A percentile compares a stretch with the other conserved stretches of the same genome.
Conservation (phyloP, 106 monocot genomes). For the Allium sativum region DNA sequence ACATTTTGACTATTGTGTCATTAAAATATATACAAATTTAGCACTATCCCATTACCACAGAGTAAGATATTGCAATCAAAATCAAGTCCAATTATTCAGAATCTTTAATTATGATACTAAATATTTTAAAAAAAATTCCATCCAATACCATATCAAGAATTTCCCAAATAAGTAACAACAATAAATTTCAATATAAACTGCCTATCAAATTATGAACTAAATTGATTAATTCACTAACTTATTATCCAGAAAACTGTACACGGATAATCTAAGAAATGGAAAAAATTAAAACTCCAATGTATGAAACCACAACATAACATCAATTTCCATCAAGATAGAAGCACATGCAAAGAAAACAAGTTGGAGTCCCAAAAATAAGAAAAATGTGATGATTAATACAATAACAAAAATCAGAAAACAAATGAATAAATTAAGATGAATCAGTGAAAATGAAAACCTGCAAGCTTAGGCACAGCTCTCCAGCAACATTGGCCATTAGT, state of each 20-base stretch:
- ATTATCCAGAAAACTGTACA: not conserved
- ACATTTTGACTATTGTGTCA: not conserved
- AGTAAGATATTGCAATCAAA: not conserved
- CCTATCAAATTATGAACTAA: not conserved
- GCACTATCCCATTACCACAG: not conserved
- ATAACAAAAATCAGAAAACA: not conserved
- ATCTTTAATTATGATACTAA: not conserved
- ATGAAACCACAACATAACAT: not conserved
- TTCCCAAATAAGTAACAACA: not conserved
- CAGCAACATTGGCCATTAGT: conserved; percentile 23
- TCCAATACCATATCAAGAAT: not conserved
- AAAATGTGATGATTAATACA: no score
- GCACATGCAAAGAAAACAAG: no score
- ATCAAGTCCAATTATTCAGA: not conserved
- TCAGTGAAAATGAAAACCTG: conserved; percentile 1
- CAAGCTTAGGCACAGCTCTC: conserved; percentile 27
- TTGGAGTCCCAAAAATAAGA: no score
- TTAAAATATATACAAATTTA: not conserved
- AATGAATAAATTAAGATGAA: not conserved
- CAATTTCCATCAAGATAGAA: not conserved
- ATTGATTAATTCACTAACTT: not conserved
- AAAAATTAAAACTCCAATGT: not conserved
- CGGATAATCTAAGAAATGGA: no score
- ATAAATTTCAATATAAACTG: not conserved
- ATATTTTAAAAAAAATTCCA: not conserved